These are phyloP conservation scores for Petasospora rhodanensis DNA, from an alignment of 1,139 yeast species.

Conservation along the genomic window DNA sequence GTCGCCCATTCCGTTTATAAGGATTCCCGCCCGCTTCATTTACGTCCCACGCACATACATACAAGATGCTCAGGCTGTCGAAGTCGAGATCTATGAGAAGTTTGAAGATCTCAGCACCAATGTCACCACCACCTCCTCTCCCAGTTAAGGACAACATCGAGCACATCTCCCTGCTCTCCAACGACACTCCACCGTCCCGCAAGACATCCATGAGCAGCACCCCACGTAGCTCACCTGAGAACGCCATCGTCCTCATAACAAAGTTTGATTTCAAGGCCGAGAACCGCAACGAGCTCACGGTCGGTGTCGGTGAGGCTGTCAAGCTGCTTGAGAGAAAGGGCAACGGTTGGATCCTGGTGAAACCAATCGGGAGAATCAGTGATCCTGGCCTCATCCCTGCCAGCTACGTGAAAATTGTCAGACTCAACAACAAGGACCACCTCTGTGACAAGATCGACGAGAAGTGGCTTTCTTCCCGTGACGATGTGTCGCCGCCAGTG, in stretches of 20 bases:
- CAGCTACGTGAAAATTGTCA: constrained; percentile 48
- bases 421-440: constrained; percentile 30
- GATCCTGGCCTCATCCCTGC: constrained; percentile 60
- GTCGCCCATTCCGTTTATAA: neutral
- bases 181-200: no score
- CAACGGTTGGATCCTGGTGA: constrained; percentile 59
- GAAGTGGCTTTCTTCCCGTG: constrained; percentile 27
- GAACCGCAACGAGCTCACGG: constrained; percentile 49
- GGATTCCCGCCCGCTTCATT: no score
- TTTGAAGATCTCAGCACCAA: constrained; percentile 14
- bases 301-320: constrained; percentile 50
- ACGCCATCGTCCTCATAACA: constrained; percentile 24
- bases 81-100: constrained; percentile 10
- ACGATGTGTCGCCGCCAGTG: no score
- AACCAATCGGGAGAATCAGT: constrained; percentile 53
- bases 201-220: neutral
- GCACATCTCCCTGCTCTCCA: no score
- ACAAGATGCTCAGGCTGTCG: constrained; percentile 5
- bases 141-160: no score
- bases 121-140: constrained; percentile 7
- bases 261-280: constrained; percentile 50
- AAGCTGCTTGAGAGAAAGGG: constrained; percentile 55
- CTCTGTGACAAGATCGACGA: constrained; percentile 36
- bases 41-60: neutral
- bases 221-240: constrained; percentile 9